Evolutionary conservation across 2,329 filamentous ascomycete species (phyloP).

Genomic region (Penicillium fuscoglaucum): DNA sequence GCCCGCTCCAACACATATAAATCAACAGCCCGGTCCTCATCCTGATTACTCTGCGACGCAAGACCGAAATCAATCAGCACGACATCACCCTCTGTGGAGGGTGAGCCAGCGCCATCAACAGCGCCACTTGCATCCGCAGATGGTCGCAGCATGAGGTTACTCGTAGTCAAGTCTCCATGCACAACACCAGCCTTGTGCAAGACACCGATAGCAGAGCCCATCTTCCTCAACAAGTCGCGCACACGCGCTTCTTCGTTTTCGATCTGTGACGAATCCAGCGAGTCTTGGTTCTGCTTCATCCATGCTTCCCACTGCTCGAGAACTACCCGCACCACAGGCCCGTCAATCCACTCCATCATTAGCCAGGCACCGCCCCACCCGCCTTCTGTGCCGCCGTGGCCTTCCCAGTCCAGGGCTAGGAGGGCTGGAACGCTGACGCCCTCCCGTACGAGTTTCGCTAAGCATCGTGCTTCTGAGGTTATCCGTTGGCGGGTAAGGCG

Average conservation of each 20-base stretch:
- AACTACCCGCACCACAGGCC: slow-evolving; percentile 66
- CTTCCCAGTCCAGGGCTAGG: slow-evolving; percentile 65
- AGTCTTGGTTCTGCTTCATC: slow-evolving; percentile 39
- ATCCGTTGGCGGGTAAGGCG: slow-evolving; percentile 85
- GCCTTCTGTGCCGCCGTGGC: slow-evolving; percentile 52
- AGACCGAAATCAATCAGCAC: slow-evolving; percentile 94
- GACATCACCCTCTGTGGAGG: slow-evolving; percentile 66
- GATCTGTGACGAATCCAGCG: slow-evolving; percentile 32
- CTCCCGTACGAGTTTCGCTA: slow-evolving; percentile 75
- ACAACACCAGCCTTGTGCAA: slow-evolving; percentile 85
- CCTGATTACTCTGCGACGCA: slow-evolving; percentile 73
- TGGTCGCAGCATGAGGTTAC: slow-evolving; percentile 83
- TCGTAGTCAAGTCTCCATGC: slow-evolving; percentile 95
- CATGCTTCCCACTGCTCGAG: slow-evolving; percentile 68
- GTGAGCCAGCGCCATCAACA: slow-evolving; percentile 19
- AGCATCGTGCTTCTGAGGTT: slow-evolving; percentile 81
- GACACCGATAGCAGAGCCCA: slow-evolving; percentile 69
- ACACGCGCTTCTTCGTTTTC: slow-evolving; percentile 53
- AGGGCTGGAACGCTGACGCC: slow-evolving; percentile 81
- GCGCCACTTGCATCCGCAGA: slow-evolving; percentile 19
- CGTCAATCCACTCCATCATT: slow-evolving; percentile 81
- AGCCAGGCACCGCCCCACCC: slow-evolving; percentile 73
- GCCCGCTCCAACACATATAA: slow-evolving; percentile 93
- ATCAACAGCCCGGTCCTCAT: slow-evolving; percentile 94
- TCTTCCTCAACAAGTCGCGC: slow-evolving; percentile 64